Conservation (phyloP, 2,329 filamentous ascomycete genomes). For the Ophiocordyceps camponoti-saundersi region DNA sequence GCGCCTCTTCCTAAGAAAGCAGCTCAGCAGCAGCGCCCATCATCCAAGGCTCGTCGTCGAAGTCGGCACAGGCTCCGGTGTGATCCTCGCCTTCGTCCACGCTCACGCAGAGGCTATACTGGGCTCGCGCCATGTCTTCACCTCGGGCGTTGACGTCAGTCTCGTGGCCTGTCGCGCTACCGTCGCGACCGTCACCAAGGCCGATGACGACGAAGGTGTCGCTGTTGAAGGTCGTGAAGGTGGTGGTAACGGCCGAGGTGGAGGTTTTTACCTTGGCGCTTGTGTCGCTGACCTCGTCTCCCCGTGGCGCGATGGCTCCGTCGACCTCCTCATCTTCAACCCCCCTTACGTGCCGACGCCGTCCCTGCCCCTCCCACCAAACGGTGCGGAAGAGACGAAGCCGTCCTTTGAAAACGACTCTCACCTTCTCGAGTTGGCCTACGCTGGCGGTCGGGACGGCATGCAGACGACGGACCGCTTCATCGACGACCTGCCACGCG, state of each 20-base stretch:
- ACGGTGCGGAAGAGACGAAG: slow-evolving; percentile 10
- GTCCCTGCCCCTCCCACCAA: slow-evolving; percentile 42
- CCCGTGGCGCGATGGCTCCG: slow-evolving; percentile 34
- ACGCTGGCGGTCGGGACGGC: slow-evolving; percentile 74
- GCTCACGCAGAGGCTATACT: slow-evolving; percentile 61
- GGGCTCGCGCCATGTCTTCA: slow-evolving; percentile 50
- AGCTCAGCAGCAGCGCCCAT: slow-evolving; percentile 27
- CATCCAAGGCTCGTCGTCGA: slow-evolving; percentile 54
- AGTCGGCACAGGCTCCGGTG: slow-evolving; percentile 79
- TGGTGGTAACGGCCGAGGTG: neutral
- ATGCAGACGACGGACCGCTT: slow-evolving; percentile 87
- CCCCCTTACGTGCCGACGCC: slow-evolving; percentile 90
- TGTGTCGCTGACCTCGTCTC: slow-evolving; percentile 53
- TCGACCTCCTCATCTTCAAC: slow-evolving; percentile 90
- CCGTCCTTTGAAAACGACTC: slow-evolving; percentile 61
- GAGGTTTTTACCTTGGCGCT: slow-evolving; percentile 37
- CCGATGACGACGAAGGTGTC: slow-evolving; percentile 13
- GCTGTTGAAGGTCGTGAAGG: neutral
- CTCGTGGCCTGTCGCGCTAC: slow-evolving; percentile 67
- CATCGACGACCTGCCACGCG: slow-evolving; percentile 46
- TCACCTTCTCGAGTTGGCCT: slow-evolving; percentile 67
- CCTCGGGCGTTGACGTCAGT: slow-evolving; percentile 73
- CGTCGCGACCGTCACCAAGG: slow-evolving; percentile 43
- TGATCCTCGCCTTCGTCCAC: slow-evolving; percentile 77
- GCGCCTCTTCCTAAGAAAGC: slow-evolving; percentile 45